Evolutionary conservation across 1,139 yeast genomes (phyloP), one percentile per base, ranked within the genome.

Genomic region (Geotrichum carabidarum): DNA sequence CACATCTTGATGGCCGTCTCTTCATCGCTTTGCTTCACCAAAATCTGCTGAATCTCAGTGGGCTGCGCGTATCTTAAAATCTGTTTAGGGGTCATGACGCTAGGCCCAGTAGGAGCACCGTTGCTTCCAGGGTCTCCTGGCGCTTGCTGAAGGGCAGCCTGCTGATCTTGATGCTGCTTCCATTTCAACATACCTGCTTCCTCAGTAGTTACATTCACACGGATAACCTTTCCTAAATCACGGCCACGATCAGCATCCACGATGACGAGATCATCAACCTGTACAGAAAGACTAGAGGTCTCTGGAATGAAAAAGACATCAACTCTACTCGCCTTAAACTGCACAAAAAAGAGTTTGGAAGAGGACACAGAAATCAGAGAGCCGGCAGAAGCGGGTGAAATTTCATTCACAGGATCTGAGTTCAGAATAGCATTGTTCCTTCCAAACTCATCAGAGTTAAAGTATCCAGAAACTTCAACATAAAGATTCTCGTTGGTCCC

Each of bases 161-260:
- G 81, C 56, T 90, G 85, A 67, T 86, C 87, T 59, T 84, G 76
- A 67, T 86, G 94, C 63, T 87, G 86, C 64, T 84, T 79, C 67
- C 87, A 85, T 69, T 90, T 90, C 67, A 93, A 80, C 59, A 87
- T 77, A 40, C 88, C 81, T 0, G 95, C 97, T 65, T 87, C 84
- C 61, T 87, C 91, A 43, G 84, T 74, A 2, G 84, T 75, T 32
- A 91, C 80, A 58, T 79, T 77, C 59, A 86, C 77, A 61, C 82
- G 83, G 37, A 84, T 79, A 44, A 93, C 82, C 64, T 83, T 81
- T 27, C 97, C 98, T 60, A 93, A 74, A 72, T 93, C 99, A 52
- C 86, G 78, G 43, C 99, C 99, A 50, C 99, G 78, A 68, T 93
- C 99, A n/a, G 98, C 99, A 69, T 93, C 98, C 40, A 91, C 96